phyloP scores from a whole-genome alignment of 1,284 basidiomycete genomes.

The Cryptococcus sp. region DNA sequence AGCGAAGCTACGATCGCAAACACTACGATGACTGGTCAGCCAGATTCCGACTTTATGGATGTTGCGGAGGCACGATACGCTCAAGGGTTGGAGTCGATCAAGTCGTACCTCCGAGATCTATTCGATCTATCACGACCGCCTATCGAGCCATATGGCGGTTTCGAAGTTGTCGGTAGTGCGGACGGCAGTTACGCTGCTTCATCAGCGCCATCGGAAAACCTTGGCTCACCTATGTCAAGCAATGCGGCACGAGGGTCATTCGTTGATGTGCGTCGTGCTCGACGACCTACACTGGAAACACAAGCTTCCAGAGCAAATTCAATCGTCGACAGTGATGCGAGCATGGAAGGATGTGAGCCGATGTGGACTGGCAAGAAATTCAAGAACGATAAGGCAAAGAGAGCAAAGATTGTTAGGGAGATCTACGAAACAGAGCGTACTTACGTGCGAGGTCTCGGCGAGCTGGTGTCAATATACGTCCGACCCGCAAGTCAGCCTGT shows the following conservation, averaged over 20 bases:
- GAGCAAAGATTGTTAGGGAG: constrained; percentile 75
- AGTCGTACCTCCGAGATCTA: constrained; percentile 93
- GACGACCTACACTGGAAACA: constrained; percentile 30
- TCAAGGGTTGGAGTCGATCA: constrained; percentile 75
- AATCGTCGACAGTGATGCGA: constrained; percentile 22
- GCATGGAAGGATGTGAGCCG: constrained; percentile 12
- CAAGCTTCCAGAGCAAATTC: constrained; percentile 25
- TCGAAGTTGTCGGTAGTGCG: constrained; percentile 36
- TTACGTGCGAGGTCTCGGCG: constrained; percentile 88
- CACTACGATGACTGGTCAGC: constrained; percentile 20
- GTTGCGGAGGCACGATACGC: constrained; percentile 38
- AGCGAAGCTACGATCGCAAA: constrained; percentile 14
- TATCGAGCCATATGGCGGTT: constrained; percentile 45
- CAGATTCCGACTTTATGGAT: constrained; percentile 16
- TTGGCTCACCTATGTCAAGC: constrained; percentile 16
- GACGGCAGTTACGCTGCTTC: constrained; percentile 20
- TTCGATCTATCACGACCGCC: constrained; percentile 67
- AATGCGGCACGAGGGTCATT: constrained; percentile 13
- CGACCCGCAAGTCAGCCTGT: constrained; percentile 74
- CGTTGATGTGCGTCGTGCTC: constrained; percentile 20
- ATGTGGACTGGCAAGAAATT: constrained; percentile 69
- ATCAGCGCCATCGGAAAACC: constrained; percentile 20
- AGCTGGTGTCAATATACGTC: constrained; percentile 94
- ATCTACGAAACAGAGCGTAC: constrained; percentile 91
- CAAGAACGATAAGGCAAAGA: constrained; percentile 81